phyloP scores from a whole-genome alignment of 2,329 filamentous ascomycete genomes.

The Colletotrichum camelliae region DNA sequence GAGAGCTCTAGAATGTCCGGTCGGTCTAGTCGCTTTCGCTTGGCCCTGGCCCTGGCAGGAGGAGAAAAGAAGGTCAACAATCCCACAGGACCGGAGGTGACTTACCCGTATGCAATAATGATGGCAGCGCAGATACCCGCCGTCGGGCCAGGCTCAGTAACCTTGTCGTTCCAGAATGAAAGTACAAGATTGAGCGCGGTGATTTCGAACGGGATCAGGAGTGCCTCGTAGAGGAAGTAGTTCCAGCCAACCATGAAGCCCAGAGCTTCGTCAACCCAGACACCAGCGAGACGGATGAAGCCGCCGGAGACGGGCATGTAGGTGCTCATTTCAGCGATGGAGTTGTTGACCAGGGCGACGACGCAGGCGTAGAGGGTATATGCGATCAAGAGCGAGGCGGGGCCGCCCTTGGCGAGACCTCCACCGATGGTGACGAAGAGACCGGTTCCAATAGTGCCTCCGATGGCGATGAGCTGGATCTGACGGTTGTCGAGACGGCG shows the following conservation, averaged over 20 bases:
- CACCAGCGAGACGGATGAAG: conserved; percentile 20
- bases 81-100: background rate
- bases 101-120: conserved; percentile 21
- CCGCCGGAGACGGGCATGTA: conserved; percentile 32
- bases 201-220: conserved; percentile 43
- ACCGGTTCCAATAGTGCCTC: conserved; percentile 53
- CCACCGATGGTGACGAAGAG: conserved; percentile 53
- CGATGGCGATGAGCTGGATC: conserved; percentile 52
- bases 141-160: conserved; percentile 19
- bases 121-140: conserved; percentile 27
- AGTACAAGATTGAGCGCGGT: conserved; percentile 27
- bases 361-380: conserved; percentile 22
- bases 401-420: conserved; percentile 28
- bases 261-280: conserved; percentile 61
- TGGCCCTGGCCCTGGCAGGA: background rate
- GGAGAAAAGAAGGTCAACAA: background rate
- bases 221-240: conserved; percentile 59
- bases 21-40: background rate
- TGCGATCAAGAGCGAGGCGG: conserved; percentile 16
- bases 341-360: conserved; percentile 48
- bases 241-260: conserved; percentile 64
- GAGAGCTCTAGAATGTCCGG: conserved; percentile 3
- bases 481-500: conserved; percentile 37
- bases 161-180: conserved; percentile 26
- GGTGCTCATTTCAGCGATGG: conserved; percentile 32